These are phyloP conservation scores for Quercus parvula DNA, from an alignment of 306 rosid species.

Conservation along the genomic window DNA sequence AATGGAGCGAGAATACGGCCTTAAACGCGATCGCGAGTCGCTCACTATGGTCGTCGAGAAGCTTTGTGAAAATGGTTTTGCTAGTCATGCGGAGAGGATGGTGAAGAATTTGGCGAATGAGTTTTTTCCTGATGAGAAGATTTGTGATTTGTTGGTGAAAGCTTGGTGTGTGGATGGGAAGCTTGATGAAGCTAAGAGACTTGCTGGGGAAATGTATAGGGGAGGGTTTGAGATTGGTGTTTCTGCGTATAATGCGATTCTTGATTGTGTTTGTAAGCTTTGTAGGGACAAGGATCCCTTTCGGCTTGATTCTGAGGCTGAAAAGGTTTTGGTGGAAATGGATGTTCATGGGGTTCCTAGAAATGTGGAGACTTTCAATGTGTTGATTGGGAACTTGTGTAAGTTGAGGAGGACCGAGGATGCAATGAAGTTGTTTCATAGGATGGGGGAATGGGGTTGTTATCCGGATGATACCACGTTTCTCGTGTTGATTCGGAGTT, in stretches of 20 bases:
- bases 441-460: conserved; percentile 48
- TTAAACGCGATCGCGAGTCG: conserved; percentile 51
- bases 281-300: conserved; percentile 73
- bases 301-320: conserved; percentile 56
- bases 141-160: conserved; percentile 55
- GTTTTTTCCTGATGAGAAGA: conserved; percentile 58
- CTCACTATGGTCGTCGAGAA: conserved; percentile 56
- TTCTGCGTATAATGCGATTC: conserved; percentile 62
- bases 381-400: conserved; percentile 65
- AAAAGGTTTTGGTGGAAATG: conserved; percentile 63
- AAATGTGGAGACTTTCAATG: conserved; percentile 78
- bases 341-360: conserved; percentile 65
- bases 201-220: conserved; percentile 76
- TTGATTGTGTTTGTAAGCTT: conserved; percentile 68
- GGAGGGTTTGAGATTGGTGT: conserved; percentile 79
- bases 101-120: conserved; percentile 63
- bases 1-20: conserved; percentile 75
- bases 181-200: conserved; percentile 64
- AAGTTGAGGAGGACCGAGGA: conserved; percentile 73
- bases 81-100: conserved; percentile 69
- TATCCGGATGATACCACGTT: conserved; percentile 47
- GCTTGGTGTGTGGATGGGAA: conserved; percentile 76
- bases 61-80: conserved; percentile 65
- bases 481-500: conserved; percentile 52
- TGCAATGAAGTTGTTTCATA: conserved; percentile 45